A percentile compares a stretch with the other conserved stretches of the same genome.
Conservation (phyloP, 495 filamentous ascomycete species). For the Rhypophila decipiens region DNA sequence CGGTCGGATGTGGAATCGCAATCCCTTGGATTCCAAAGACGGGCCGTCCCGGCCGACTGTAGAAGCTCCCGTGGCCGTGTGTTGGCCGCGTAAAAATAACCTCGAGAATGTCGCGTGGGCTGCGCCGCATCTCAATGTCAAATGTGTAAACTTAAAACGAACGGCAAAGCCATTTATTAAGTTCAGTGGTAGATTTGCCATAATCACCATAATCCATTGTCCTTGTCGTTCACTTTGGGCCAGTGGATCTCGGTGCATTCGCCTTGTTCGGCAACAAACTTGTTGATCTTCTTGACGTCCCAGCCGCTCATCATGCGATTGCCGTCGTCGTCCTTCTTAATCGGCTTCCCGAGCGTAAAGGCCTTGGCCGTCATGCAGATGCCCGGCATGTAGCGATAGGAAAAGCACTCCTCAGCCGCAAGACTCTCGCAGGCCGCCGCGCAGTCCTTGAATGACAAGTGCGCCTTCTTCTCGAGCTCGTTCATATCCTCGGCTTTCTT, state of each 20-base stretch:
- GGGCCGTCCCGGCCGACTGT: no score
- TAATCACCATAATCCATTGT: no score
- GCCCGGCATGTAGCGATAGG: conserved; percentile 27
- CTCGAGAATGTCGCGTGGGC: no score
- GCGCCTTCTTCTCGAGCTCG: conserved; percentile 29
- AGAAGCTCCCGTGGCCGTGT: no score
- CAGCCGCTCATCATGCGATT: conserved; percentile 28
- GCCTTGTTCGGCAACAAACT: conserved; percentile 22
- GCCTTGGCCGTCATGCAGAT: conserved; percentile 22
- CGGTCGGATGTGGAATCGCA: no score
- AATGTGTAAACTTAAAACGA: no score
- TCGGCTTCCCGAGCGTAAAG: conserved; percentile 29
- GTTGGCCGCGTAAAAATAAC: no score
- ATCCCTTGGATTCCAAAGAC: no score
- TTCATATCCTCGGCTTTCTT: conserved; percentile 25
- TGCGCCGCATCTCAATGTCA: no score
- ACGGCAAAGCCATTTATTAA: no score
- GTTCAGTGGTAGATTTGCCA: no score
- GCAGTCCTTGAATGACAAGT: conserved; percentile 37
- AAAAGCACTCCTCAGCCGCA: conserved; percentile 26
- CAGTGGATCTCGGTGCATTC: conserved; percentile 24
- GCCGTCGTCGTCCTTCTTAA: conserved; percentile 10
- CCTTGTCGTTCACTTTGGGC: conserved; percentile 27
- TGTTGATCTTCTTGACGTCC: conserved; percentile 28
- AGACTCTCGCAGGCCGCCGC: conserved; percentile 34